Evolutionary conservation across 768 basidiomycete species (phyloP).

Genomic region (Boletus rubroflammeus): DNA sequence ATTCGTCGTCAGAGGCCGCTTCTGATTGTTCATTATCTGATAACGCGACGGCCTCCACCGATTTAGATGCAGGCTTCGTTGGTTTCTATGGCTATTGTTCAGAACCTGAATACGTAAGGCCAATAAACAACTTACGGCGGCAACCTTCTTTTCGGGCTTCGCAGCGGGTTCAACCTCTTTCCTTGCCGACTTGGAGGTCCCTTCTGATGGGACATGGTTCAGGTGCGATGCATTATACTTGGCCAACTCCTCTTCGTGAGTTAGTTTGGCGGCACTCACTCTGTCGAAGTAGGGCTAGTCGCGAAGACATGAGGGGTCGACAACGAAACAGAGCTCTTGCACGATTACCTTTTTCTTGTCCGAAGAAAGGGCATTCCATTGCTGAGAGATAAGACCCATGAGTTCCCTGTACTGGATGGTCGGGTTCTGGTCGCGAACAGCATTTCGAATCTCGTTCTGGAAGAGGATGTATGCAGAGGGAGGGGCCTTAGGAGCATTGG

Average conservation of each 20-base stretch:
- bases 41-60: slow-evolving; percentile 22
- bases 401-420: slow-evolving; percentile 68
- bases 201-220: slow-evolving; percentile 46
- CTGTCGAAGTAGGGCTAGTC: slow-evolving; percentile 33
- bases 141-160: slow-evolving; percentile 27
- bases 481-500: slow-evolving; percentile 92
- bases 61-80: slow-evolving; percentile 23
- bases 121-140: slow-evolving; percentile 17
- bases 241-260: slow-evolving; percentile 60
- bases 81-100: slow-evolving; percentile 23
- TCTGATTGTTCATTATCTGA: slow-evolving; percentile 34
- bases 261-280: slow-evolving; percentile 57
- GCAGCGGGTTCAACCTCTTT: slow-evolving; percentile 27
- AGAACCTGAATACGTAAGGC: slow-evolving; percentile 13
- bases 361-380: slow-evolving; percentile 67
- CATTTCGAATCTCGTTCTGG: slow-evolving; percentile 85
- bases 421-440: slow-evolving; percentile 64
- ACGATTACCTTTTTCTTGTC: slow-evolving; percentile 71
- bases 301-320: background rate
- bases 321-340: background rate
- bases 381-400: slow-evolving; percentile 62
- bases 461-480: slow-evolving; percentile 90
- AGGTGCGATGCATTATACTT: slow-evolving; percentile 58
- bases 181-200: slow-evolving; percentile 34
- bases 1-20: slow-evolving; percentile 20